Base-by-base conservation (phyloP, 257 asterid genomes). In the Ajuga chamaepitys region DNA sequence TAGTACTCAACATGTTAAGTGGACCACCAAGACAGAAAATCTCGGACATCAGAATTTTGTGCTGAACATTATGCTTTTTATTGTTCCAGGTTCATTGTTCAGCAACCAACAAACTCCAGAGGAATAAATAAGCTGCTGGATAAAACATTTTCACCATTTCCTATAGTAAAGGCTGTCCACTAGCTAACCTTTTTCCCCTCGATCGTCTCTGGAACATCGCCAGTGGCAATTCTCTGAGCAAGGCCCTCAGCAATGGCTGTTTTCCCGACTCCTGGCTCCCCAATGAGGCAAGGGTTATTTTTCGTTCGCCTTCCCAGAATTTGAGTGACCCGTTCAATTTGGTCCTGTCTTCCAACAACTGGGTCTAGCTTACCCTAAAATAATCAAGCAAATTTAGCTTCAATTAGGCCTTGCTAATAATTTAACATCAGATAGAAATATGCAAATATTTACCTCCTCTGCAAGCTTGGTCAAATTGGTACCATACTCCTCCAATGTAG, bases 221-320 rank as follows among this genome's bases (percentile, higher is more conserved):
- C 96, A 62, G 13, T 84, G 54, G 96, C 88, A 74, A 93, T 93
- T 80, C 99, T 83, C 75, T 93, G 99, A 52, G 99, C 99, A 53
- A 93, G 88, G 28, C 99, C 97, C 78, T 93, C 99, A 17, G 99
- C 99, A 71, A 93, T 87, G 58, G 99, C 99, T 71, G 99, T 93
- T 84, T 93, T 93, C 21, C 99, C 99, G 18, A 93, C 99, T 71
- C 99, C 99, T 28, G 99, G 99, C 77, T 93, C 99, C 77, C 99
- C 99, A 72, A 93, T 87, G 72, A 93, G 99, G 74, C 99, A 93
- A 13, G 99, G 99, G 75, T 93, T 93, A 63, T 93, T 93, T 70
- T 93, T 93, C 16, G 99, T 93, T 18, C 99, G 88, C 56, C 99
- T 84, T 22, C 99, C 99, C 85, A 93, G 68, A 75, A 93, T 93